These are phyloP conservation scores for Penicillium flavigenum DNA, from an alignment of 495 filamentous ascomycete genomes.

Conservation along the genomic window DNA sequence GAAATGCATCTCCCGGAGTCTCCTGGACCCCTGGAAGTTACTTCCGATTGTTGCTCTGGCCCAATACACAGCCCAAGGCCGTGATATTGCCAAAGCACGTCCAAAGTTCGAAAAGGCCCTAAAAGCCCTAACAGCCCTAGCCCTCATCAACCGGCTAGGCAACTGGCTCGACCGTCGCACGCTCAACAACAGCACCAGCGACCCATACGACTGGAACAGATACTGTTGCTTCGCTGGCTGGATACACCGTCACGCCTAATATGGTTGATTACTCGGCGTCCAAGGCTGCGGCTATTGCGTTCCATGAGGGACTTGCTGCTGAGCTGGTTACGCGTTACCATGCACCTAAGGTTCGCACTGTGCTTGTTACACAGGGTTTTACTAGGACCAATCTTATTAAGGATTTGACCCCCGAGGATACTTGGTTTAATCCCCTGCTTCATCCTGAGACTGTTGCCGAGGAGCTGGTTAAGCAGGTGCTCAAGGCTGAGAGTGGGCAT, in stretches of 20 bases:
- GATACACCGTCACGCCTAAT: conserved; percentile 58
- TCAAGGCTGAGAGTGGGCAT: conserved; percentile 56
- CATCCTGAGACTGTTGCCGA: conserved; percentile 65
- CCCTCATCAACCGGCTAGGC: conserved; percentile 48
- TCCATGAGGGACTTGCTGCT: conserved; percentile 67
- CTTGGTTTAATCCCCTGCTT: conserved; percentile 56
- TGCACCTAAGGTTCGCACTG: conserved; percentile 63
- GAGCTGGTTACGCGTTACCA: conserved; percentile 61
- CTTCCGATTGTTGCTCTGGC: conserved; percentile 56
- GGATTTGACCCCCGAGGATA: conserved; percentile 55
- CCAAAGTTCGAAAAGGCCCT: conserved; percentile 35
- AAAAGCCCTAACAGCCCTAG: conserved; percentile 34
- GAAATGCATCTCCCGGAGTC: conserved; percentile 52
- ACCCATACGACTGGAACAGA: conserved; percentile 68
- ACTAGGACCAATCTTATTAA: conserved; percentile 60
- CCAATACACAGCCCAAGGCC: conserved; percentile 58
- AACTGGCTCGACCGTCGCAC: conserved; percentile 51
- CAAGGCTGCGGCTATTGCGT: conserved; percentile 65
- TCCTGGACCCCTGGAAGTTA: conserved; percentile 60
- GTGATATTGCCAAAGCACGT: conserved; percentile 48
- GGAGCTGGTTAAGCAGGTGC: conserved; percentile 58
- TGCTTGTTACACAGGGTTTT: conserved; percentile 65
- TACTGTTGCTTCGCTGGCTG: conserved; percentile 65
- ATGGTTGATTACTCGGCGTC: conserved; percentile 68
- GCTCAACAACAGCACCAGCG: conserved; percentile 60